A percentile compares a stretch with the other conserved stretches of the same genome.
Evolutionary conservation across 23 red algal genomes (phyloP).

Genomic region (Agarophyton chilense): DNA sequence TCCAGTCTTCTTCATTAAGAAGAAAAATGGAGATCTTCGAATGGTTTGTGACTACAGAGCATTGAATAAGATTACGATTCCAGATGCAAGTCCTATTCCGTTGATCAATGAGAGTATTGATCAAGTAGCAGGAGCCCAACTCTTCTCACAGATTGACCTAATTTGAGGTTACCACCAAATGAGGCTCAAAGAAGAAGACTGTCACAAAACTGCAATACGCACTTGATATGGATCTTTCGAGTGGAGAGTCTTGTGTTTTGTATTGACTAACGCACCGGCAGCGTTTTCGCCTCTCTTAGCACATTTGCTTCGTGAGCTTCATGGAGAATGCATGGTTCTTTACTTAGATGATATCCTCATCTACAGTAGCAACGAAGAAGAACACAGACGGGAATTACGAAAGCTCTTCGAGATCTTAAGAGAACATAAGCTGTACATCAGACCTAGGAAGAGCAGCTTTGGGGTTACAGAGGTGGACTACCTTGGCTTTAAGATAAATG

Average conservation of each 20-base stretch:
- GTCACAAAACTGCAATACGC: constrained; percentile 16
- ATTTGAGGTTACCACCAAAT: constrained; percentile 49
- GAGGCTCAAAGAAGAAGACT: constrained; percentile 8
- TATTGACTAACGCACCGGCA: constrained; percentile 39
- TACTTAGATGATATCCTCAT: constrained; percentile 55
- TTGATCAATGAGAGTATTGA: constrained; percentile 45
- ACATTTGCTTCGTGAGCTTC: background rate
- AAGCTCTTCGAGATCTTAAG: constrained; percentile 35
- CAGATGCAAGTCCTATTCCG: constrained; percentile 30
- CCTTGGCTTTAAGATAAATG: constrained; percentile 14
- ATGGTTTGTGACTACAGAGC: constrained; percentile 42
- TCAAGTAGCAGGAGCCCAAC: constrained; percentile 44
- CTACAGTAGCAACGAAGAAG: constrained; percentile 30
- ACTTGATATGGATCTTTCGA: constrained; percentile 56
- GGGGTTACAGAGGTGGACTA: constrained; percentile 33
- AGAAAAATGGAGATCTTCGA: constrained; percentile 33
- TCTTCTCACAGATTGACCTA: constrained; percentile 48
- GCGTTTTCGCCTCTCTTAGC: constrained; percentile 11
- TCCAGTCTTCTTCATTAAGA: constrained; percentile 63
- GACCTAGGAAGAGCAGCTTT: constrained; percentile 36
- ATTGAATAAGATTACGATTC: constrained; percentile 42
- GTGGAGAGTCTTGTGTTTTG: constrained; percentile 39
- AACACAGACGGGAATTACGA: constrained; percentile 33
- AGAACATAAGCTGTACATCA: constrained; percentile 21
- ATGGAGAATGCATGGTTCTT: constrained; percentile 29